A percentile compares a stretch with the other conserved stretches of the same genome.
These are phyloP conservation scores for Magnolia kwangsiensis DNA, from an alignment of 164 flowering plant genomes.

Conservation along the genomic window DNA sequence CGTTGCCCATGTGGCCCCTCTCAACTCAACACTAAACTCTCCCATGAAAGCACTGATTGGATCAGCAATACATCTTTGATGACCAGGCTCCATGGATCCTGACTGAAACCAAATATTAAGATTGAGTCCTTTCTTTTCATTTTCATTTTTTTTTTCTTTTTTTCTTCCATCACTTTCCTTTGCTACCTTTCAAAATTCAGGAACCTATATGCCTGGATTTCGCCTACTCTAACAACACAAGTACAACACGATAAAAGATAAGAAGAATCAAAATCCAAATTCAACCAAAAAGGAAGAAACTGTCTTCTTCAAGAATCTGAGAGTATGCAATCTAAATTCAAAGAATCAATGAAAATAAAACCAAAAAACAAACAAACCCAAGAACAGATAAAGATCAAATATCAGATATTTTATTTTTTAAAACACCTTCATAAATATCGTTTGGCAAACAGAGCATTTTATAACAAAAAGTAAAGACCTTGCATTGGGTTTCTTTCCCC, in stretches of 20 bases:
- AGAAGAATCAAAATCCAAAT: neutral
- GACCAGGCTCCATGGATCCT: too few relatives aligned
- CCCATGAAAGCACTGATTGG: too few relatives aligned
- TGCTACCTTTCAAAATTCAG: neutral
- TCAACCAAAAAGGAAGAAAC: neutral
- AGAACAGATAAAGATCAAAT: neutral
- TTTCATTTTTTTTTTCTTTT: neutral
- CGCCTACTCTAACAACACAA: neutral
- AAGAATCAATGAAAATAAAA: too few relatives aligned
- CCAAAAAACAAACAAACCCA: neutral
- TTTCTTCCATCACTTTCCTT: neutral
- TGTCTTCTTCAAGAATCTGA: neutral
- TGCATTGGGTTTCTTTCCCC: conserved; percentile 1
- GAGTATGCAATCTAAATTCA: neutral
- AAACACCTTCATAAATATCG: too few relatives aligned
- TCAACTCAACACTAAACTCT: too few relatives aligned
- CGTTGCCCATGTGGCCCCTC: too few relatives aligned
- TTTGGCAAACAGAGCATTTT: neutral
- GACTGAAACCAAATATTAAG: too few relatives aligned
- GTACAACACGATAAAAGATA: neutral
- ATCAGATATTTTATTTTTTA: neutral
- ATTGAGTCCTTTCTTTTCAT: too few relatives aligned
- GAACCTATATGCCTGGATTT: neutral
- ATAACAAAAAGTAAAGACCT: conserved; percentile 7
- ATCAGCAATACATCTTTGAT: too few relatives aligned